phyloP scores from a whole-genome alignment of 768 basidiomycete species.

The Termitomyces sp. region DNA sequence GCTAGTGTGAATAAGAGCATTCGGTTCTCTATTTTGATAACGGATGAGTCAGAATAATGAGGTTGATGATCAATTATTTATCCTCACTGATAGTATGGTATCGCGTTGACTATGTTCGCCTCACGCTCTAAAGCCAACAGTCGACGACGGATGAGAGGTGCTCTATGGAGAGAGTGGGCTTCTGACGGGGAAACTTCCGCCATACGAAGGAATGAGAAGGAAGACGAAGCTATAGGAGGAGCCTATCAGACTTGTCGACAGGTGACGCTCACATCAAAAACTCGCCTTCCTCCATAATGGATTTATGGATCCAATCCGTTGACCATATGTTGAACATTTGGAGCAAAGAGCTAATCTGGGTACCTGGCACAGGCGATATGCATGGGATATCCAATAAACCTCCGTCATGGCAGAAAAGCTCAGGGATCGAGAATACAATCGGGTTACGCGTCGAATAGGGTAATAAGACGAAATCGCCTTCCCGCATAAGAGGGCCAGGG shows the following conservation, averaged over 20 bases:
- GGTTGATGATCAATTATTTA: not conserved
- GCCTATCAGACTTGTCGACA: not conserved
- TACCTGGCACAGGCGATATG: constrained; percentile 42
- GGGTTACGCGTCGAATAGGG: constrained; percentile 88
- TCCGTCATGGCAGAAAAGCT: constrained; percentile 73
- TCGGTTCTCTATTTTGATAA: constrained; percentile 42
- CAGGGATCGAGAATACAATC: constrained; percentile 75
- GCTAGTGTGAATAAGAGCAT: constrained; percentile 41
- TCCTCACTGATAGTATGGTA: constrained; percentile 41
- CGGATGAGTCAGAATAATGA: constrained; percentile 4
- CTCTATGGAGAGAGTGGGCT: constrained; percentile 55
- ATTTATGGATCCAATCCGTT: constrained; percentile 72
- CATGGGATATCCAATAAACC: constrained; percentile 66
- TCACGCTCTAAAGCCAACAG: constrained; percentile 48
- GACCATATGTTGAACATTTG: constrained; percentile 91
- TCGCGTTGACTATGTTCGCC: constrained; percentile 31
- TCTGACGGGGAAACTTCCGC: constrained; percentile 62
- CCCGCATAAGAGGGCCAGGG: constrained; percentile 78
- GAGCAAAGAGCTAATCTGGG: constrained; percentile 51
- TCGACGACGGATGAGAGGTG: constrained; percentile 57
- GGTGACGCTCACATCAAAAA: not conserved
- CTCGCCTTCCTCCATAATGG: constrained; percentile 64
- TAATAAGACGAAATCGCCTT: constrained; percentile 79
- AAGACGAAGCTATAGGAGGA: constrained; percentile 32
- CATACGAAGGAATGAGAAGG: constrained; percentile 81